Evolutionary conservation across 2,329 filamentous ascomycete genomes (phyloP), one percentile per base, ranked within the genome.

Genomic region (Hyphodiscus sp.): DNA sequence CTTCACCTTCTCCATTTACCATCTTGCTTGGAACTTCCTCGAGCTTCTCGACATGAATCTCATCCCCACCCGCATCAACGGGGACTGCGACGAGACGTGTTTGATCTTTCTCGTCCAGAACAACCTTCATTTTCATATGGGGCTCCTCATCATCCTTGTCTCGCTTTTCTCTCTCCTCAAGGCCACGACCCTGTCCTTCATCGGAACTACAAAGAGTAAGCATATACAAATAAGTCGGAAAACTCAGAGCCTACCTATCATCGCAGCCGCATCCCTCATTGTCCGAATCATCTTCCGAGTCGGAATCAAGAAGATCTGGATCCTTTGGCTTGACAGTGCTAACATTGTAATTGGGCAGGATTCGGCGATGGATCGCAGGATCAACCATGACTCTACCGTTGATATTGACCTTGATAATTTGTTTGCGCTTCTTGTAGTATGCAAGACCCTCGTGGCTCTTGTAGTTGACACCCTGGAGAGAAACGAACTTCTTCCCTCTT

Each of bases 341-440:
- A 62, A 92, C 81, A 0, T 80, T 81, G 61, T 95, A 95, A 67
- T 95, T 95, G 1, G 91, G 88, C 61, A 94, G 89, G 68, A 92
- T 88, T 33, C 89, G 82, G 9, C 89, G 82, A 71, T 95, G 91
- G 43, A 87, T 88, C 2, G 83, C 83, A 0, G 89, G 83, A 65
- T 96, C 91, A 20, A 96, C 77, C 90, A 96, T 96, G 58, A 95
- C 79, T 29, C 91, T 84, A 18, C 90, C 87, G 58, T 91, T 89
- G 68, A 95, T 86, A 65, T 90, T 90, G 69, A 95, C 85, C 68
- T 90, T 92, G 66, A 87, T 73, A 15, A 89, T 74, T 54, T 77
- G 74, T 63, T 85, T 85, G 74, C 89, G 89, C 69, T 87, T 85
- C 74, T 92, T 95, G 73, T 83, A 82, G 70, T 90, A 95, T 0